A percentile compares a stretch with the other conserved stretches of the same genome.
These are phyloP conservation scores for Elongisporangium prolatum DNA, from an alignment of 352 stramenopile species.

Conservation along the genomic window DNA sequence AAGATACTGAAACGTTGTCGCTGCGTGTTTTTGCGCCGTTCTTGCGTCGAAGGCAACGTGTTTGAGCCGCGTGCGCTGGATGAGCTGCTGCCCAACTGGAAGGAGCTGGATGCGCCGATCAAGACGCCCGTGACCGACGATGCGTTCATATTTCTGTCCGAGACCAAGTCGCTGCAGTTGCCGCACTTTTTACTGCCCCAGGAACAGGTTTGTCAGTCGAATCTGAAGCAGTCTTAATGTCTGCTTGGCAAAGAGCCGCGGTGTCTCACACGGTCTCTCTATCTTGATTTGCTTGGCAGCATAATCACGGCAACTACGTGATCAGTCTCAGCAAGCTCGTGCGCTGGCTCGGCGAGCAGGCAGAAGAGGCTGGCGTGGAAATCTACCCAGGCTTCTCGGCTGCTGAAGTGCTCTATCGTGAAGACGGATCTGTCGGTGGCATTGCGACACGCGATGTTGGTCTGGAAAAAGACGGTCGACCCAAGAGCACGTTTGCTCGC, in stretches of 20 bases:
- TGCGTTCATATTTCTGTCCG: slow-evolving; percentile 91
- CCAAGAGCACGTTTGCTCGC: slow-evolving; percentile 96
- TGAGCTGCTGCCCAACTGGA: slow-evolving; percentile 96
- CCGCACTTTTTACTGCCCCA: slow-evolving; percentile 92
- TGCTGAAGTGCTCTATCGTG: slow-evolving; percentile 86
- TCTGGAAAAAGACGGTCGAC: slow-evolving; percentile 94
- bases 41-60: slow-evolving; percentile 85
- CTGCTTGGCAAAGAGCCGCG: slow-evolving; percentile 3
- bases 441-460: slow-evolving; percentile 99
- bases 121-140: slow-evolving; percentile 94
- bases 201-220: slow-evolving; percentile 77
- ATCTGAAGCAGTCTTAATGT: slow-evolving; percentile 2
- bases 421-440: slow-evolving; percentile 84
- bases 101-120: slow-evolving; percentile 85
- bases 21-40: slow-evolving; percentile 1
- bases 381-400: slow-evolving; percentile 99
- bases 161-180: slow-evolving; percentile 83
- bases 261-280: slow-evolving; percentile 7
- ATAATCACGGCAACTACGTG: slow-evolving; percentile 99
- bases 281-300: slow-evolving; percentile 36
- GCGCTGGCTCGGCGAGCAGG: slow-evolving; percentile 95
- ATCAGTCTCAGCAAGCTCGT: slow-evolving; percentile 96
- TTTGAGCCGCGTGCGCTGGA: slow-evolving; percentile 97
- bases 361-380: slow-evolving; percentile 97
- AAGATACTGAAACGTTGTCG: neutral